Evolutionary conservation across 306 rosid species (phyloP), one percentile per base, ranked within the genome.

Genomic region (Styphnolobium japonicum): DNA sequence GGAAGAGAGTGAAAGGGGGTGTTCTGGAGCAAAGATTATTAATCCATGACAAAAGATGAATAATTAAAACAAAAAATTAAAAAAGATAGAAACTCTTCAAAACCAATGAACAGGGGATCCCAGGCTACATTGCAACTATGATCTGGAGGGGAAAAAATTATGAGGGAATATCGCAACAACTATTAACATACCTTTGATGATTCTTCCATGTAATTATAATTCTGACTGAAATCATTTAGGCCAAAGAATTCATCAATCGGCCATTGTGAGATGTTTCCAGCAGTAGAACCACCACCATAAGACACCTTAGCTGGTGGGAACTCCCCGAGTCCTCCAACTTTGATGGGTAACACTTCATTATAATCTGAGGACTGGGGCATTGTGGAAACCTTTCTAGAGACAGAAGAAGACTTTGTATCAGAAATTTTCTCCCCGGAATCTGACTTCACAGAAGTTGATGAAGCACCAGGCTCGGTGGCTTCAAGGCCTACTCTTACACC

Each of bases 201-300:
- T 77, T 86, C 96, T 62, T 90, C 97, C 88, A 84, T 86, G 90
- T 64, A 90, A 49, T 86, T 88, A 61, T 81, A 90, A 72, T 70
- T 86, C 84, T 83, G 92, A 80, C 56, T 84, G 81, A 85, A 91
- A 22, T 92, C 99, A 37, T 84, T 65, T 43, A 93, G 49, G 21
- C 90, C 89, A 57, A 93, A 55, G 67, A 84, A 92, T 18, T 89
- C 99, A 76, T 96, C 98, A 0, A 93, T 37, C 4, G 85, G 80
- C 97, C 99, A 91, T 6, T 88, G 92, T 9, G 94, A 85, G 72
- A 83, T 84, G 79, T 88, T 86, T 85, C 88, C 97, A 53, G 85
- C 46, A 0, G 74, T 23, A 61, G 93, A 86, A 45, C 90, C 99
- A 52, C 97, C 98, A 15, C 85, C 79, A 81, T 81, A 87, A 10